Evolutionary conservation across 192 early-diverging fungal genomes (phyloP).

Genomic region (Borealophlyctis nickersoniae): DNA sequence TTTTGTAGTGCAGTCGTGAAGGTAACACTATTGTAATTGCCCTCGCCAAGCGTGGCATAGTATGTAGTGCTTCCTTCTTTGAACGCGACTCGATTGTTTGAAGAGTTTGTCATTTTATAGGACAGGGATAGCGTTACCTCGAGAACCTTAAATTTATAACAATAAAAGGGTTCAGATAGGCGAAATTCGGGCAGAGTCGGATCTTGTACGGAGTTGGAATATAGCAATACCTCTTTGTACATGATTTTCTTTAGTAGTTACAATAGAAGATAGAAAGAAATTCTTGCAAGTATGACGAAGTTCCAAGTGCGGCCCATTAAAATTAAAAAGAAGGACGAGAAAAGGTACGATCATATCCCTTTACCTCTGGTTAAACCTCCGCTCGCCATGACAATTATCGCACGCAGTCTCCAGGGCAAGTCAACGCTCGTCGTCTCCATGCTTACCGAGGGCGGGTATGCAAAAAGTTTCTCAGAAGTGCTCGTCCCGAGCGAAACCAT

Average conservation of each 20-base stretch:
- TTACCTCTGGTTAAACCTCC: background rate
- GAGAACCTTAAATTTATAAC: background rate
- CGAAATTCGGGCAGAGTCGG: background rate
- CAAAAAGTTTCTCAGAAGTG: background rate
- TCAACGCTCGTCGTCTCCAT: background rate
- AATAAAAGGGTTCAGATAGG: background rate
- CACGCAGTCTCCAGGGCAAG: background rate
- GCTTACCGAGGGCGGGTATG: background rate
- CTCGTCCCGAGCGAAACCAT: background rate
- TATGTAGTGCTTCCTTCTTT: background rate
- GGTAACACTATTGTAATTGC: background rate
- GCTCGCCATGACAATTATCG: background rate
- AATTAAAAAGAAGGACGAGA: background rate
- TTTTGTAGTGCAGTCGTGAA: background rate
- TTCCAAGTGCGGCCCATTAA: background rate
- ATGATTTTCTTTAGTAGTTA: conserved; percentile 1
- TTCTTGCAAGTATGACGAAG: background rate
- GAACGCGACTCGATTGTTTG: background rate
- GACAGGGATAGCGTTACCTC: background rate
- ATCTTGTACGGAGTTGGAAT: background rate
- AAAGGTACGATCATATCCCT: background rate
- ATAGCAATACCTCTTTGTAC: background rate
- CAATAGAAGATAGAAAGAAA: background rate
- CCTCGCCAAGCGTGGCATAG: background rate
- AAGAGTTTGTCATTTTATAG: background rate